phyloP scores from a whole-genome alignment of 176 grass and related monocot genomes.

The Zoysia japonica region DNA sequence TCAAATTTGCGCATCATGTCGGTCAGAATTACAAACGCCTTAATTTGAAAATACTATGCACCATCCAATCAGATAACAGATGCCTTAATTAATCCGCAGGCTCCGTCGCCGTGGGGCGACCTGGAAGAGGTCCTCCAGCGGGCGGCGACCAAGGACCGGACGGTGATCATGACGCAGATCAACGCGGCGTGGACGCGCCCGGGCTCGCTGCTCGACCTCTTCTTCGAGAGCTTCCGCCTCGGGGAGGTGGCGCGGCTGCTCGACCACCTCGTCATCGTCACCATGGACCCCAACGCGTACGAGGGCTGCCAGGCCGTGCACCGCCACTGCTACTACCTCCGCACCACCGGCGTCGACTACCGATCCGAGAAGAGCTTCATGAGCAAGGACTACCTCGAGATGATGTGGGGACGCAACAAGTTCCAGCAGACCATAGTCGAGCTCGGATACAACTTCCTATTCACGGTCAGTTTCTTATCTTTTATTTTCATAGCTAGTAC shows the following conservation, averaged over 20 bases:
- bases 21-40: no score
- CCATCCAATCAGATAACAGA: no score
- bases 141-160: conserved; percentile 68
- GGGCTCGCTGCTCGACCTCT: conserved; percentile 83
- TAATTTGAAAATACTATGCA: no score
- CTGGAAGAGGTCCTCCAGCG: conserved; percentile 63
- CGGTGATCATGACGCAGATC: conserved; percentile 91
- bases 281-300: conserved; percentile 88
- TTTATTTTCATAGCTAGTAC: no score
- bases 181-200: conserved; percentile 78
- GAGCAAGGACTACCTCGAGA: conserved; percentile 87
- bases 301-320: conserved; percentile 64
- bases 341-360: conserved; percentile 62
- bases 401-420: conserved; percentile 81
- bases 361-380: conserved; percentile 82
- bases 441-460: conserved; percentile 88
- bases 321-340: conserved; percentile 74
- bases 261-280: conserved; percentile 79
- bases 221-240: conserved; percentile 80
- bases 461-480: conserved; percentile 48
- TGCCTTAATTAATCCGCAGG: conserved; percentile 14
- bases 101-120: conserved; percentile 46
- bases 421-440: conserved; percentile 82
- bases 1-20: background rate
- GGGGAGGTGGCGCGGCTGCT: conserved; percentile 68